Conservation (phyloP, 2,329 filamentous ascomycete genomes). For the Colletotrichum sublineola region DNA sequence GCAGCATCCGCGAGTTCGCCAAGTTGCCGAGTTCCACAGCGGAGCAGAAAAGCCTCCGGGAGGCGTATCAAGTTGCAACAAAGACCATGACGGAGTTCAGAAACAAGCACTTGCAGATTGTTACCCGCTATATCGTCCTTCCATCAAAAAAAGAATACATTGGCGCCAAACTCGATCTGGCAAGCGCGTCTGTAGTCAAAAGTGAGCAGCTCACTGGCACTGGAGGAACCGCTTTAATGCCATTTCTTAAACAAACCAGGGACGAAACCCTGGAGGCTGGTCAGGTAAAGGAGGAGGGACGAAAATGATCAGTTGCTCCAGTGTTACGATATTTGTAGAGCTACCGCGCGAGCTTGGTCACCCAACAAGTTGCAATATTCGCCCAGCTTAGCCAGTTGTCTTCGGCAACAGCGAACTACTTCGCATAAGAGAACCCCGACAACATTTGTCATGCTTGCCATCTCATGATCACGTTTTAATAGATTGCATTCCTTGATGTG, state of each 20-base stretch:
- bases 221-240: constrained; percentile 87
- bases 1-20: constrained; percentile 82
- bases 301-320: constrained; percentile 6
- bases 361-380: too few relatives aligned
- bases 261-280: constrained; percentile 77
- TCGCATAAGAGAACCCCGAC: too few relatives aligned
- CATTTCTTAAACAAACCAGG: constrained; percentile 88
- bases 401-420: too few relatives aligned
- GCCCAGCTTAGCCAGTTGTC: too few relatives aligned
- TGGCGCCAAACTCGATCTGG: constrained; percentile 53
- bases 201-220: constrained; percentile 78
- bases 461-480: too few relatives aligned
- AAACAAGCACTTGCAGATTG: constrained; percentile 90
- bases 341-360: too few relatives aligned
- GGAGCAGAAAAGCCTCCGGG: constrained; percentile 60
- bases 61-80: constrained; percentile 78
- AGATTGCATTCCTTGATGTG: too few relatives aligned
- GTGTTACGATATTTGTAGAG: constrained; percentile 23
- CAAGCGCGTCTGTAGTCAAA: constrained; percentile 58
- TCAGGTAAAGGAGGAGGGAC: constrained; percentile 41
- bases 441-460: too few relatives aligned
- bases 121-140: constrained; percentile 90
- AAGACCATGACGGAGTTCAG: constrained; percentile 81
- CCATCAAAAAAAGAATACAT: constrained; percentile 68
- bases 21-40: constrained; percentile 63